A percentile compares a stretch with the other conserved stretches of the same genome.
phyloP scores from a whole-genome alignment of 805 yeast genomes.

The Saccharomyces cerevisiae region DNA sequence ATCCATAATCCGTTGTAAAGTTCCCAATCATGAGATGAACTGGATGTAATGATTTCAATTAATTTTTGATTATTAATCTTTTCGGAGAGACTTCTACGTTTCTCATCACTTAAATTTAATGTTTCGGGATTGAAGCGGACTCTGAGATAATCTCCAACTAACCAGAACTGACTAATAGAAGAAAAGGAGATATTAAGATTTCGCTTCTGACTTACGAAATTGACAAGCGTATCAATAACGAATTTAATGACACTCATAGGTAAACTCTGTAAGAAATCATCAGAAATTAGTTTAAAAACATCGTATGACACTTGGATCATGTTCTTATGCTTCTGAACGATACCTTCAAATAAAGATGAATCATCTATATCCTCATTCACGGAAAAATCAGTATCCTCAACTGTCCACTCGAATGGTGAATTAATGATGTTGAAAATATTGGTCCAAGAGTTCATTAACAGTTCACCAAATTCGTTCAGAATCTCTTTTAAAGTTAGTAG shows the following conservation, averaged over 20 bases:
- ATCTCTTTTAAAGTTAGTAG: conserved; percentile 60
- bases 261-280: conserved; percentile 69
- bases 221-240: conserved; percentile 62
- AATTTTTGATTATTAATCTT: conserved; percentile 21
- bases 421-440: conserved; percentile 51
- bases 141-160: conserved; percentile 69
- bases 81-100: conserved; percentile 5
- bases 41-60: conserved; percentile 20
- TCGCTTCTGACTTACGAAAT: conserved; percentile 59
- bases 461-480: conserved; percentile 70
- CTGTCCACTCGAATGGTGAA: conserved; percentile 46
- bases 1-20: conserved; percentile 47
- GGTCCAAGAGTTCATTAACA: conserved; percentile 62
- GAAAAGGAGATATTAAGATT: conserved; percentile 87
- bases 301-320: conserved; percentile 64
- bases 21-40: conserved; percentile 13
- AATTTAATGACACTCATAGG: conserved; percentile 57
- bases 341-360: conserved; percentile 26
- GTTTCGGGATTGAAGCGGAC: conserved; percentile 10
- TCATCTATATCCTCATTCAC: conserved; percentile 23
- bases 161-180: conserved; percentile 87
- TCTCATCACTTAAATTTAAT: not conserved
- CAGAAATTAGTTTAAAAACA: conserved; percentile 72
- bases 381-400: conserved; percentile 16
- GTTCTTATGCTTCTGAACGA: conserved; percentile 41